A percentile compares a stretch with the other conserved stretches of the same genome.
These are phyloP conservation scores for Tricholoma sp. DNA, from an alignment of 768 basidiomycete genomes.

Conservation along the genomic window DNA sequence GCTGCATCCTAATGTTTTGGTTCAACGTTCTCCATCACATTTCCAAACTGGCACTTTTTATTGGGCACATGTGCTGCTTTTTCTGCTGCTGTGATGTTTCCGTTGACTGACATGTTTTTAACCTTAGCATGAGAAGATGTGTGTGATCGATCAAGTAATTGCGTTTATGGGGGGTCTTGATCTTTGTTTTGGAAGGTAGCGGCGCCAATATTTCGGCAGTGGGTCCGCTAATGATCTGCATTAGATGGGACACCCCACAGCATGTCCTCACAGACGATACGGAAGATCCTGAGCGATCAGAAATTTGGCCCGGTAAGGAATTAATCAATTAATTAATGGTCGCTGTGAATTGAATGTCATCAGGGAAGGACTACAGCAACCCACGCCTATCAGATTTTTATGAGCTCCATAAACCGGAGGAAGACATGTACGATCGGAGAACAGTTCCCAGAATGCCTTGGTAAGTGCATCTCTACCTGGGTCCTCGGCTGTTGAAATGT, in stretches of 20 bases:
- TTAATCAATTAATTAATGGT: neutral
- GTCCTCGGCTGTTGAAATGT: neutral
- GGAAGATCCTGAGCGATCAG: constrained; percentile 51
- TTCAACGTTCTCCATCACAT: constrained; percentile 96
- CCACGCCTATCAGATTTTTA: constrained; percentile 84
- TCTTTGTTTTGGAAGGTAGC: constrained; percentile 81
- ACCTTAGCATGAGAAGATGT: constrained; percentile 90
- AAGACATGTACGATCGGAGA: constrained; percentile 91
- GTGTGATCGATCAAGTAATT: constrained; percentile 94
- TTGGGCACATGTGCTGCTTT: constrained; percentile 83
- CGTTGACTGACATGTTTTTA: constrained; percentile 2
- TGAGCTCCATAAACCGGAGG: constrained; percentile 80
- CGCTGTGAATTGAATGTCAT: neutral
- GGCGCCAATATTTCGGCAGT: neutral
- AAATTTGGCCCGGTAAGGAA: constrained; percentile 84
- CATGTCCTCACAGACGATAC: constrained; percentile 87
- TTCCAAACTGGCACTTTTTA: constrained; percentile 97
- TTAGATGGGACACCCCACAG: constrained; percentile 93
- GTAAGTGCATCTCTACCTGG: constrained; percentile 37
- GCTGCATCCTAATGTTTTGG: constrained; percentile 89
- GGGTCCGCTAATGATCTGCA: neutral
- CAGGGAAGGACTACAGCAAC: constrained; percentile 95
- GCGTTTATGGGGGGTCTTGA: constrained; percentile 98
- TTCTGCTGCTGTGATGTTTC: neutral
- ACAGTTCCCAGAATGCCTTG: constrained; percentile 96